These are phyloP conservation scores for Gastrolobium bilobum DNA, from an alignment of 306 rosid species.

Conservation along the genomic window DNA sequence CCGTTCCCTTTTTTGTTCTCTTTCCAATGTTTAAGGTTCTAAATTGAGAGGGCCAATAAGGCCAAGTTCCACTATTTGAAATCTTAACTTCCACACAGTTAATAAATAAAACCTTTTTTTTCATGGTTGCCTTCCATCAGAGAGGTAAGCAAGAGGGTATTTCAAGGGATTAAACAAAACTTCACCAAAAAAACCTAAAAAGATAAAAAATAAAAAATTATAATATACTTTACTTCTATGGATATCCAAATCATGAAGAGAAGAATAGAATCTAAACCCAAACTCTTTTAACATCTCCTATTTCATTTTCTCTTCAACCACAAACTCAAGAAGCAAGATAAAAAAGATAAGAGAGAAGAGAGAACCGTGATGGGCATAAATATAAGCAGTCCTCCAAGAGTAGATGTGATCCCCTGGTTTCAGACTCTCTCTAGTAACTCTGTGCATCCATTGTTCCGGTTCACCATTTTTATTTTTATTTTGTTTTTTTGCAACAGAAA, in stretches of 20 bases:
- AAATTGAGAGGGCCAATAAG: not conserved
- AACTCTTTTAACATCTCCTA: not conserved
- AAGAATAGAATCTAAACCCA: not conserved
- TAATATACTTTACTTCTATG: not conserved
- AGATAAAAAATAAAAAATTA: not conserved
- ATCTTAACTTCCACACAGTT: not conserved
- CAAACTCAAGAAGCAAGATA: not conserved
- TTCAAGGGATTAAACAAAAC: not conserved
- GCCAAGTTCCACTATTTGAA: slow-evolving; percentile 7
- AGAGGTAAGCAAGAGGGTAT: not conserved
- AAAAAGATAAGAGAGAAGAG: slow-evolving; percentile 11
- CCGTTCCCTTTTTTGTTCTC: not conserved
- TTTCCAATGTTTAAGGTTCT: not conserved
- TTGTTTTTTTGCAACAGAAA: not conserved
- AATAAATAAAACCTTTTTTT: not conserved
- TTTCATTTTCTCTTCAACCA: not conserved
- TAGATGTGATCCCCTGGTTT: slow-evolving; percentile 95
- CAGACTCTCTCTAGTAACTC: slow-evolving; percentile 67
- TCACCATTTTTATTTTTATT: not conserved
- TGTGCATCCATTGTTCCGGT: slow-evolving; percentile 43
- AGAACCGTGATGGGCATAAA: slow-evolving; percentile 95
- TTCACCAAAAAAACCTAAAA: not conserved
- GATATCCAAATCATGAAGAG: not conserved
- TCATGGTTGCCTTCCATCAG: not conserved
- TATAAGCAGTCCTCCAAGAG: slow-evolving; percentile 88